Conservation (phyloP, 352 stramenopile species). For the Phytophthora tentaculata region DNA sequence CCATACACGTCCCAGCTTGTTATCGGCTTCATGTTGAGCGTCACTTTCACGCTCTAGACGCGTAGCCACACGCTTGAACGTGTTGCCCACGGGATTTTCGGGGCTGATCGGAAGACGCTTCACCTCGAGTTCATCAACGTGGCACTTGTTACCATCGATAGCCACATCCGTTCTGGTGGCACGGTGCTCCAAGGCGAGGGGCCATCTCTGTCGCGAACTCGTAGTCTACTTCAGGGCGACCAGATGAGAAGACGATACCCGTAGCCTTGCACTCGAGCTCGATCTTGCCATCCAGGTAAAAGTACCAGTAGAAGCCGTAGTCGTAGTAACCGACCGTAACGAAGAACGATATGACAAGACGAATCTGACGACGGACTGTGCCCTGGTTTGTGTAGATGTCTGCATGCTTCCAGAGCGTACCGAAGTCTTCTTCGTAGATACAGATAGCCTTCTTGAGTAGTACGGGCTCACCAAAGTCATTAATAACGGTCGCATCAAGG, state of each 20-base stretch:
- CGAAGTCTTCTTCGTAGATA: constrained; percentile 87
- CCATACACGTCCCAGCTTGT: constrained; percentile 61
- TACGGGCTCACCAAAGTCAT: constrained; percentile 59
- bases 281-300: constrained; percentile 79
- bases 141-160: constrained; percentile 62
- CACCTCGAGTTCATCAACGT: constrained; percentile 62
- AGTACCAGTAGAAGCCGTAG: constrained; percentile 80
- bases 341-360: constrained; percentile 83
- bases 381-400: constrained; percentile 30
- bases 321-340: constrained; percentile 88
- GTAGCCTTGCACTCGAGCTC: constrained; percentile 83
- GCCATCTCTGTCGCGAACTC: constrained; percentile 53
- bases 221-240: constrained; percentile 58
- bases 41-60: constrained; percentile 57
- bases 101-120: constrained; percentile 44
- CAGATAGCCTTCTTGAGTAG: constrained; percentile 74
- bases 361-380: constrained; percentile 58
- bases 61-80: constrained; percentile 56
- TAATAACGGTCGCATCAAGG: constrained; percentile 72
- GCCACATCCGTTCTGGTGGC: constrained; percentile 83
- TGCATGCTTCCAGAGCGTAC: constrained; percentile 81
- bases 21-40: constrained; percentile 49
- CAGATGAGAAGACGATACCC: constrained; percentile 77
- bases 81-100: constrained; percentile 68
- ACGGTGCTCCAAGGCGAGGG: constrained; percentile 62